Base-by-base conservation (phyloP, 176 grass and related monocot genomes). In the Oryza meridionalis region DNA sequence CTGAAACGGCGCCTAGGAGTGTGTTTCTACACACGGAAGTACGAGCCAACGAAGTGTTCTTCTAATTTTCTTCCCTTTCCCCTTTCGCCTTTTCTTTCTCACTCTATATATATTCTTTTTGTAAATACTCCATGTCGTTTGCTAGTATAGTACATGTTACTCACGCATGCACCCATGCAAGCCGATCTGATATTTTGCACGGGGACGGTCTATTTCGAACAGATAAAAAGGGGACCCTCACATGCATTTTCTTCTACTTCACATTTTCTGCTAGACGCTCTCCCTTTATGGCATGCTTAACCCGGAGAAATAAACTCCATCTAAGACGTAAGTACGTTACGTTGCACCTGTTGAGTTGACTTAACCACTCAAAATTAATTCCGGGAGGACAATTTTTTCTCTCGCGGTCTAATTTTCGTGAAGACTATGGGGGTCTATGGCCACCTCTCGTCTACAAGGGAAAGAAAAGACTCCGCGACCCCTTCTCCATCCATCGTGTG, bases 401-500 rank as follows among this genome's bases (percentile, higher is more conserved):
- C 50, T 65, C 27, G 33, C 64, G 40, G 40, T 32, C 4, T 22
- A 72, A 53, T 80, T 86, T 66, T 67, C 9, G 9, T 5, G 11
- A 1, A 40, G 4, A 3, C 51, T 72, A 72, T 35, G 27, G 46
- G 45, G 3, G 11, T 15, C 9, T 43, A 43, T 11, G 49, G 58
- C 27, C 11, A 9, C 15, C 1, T 55, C 53, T 88, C 55, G 19
- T 58, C 53, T 58, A n/a, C n/a, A 58, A 58, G 19, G 19, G 19
- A 58, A 58, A 58, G 17, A 58, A 58, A 58, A n/a, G 53, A n/a
- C 53, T 21, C 16, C 5, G 53, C 53, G 14, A 7, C 16, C 53
- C 53, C 53, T 58, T 58, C 17, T 58, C 53, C 53, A 58, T 58
- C 67, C 24, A 49, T 49, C 55, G 32, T 76, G 64, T 82, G 85